Percentiles rank a stretch among this genome's conserved stretches.
These are phyloP conservation scores for Citrus trifoliata DNA, from an alignment of 345 rosid genomes.

Conservation along the genomic window DNA sequence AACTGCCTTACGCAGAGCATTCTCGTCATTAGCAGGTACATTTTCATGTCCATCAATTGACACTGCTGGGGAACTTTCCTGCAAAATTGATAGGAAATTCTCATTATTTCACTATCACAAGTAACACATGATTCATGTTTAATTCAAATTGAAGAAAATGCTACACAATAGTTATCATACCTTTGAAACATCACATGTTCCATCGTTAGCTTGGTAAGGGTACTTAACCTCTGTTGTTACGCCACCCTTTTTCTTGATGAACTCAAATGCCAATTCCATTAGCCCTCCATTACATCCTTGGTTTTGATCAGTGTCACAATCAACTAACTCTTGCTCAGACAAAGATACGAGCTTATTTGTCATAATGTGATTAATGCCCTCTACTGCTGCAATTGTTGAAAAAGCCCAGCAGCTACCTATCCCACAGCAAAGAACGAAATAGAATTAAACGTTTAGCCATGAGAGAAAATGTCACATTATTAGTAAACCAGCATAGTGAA, in stretches of 20 bases:
- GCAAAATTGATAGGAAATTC: neutral
- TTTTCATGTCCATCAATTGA: conserved; percentile 67
- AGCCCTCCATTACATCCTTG: conserved; percentile 76
- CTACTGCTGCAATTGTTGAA: conserved; percentile 67
- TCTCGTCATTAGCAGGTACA: conserved; percentile 59
- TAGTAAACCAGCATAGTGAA: neutral
- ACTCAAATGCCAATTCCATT: conserved; percentile 72
- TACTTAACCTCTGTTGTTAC: conserved; percentile 52
- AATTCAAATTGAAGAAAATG: neutral
- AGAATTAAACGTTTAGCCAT: neutral
- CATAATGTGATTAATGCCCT: conserved; percentile 65
- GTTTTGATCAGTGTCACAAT: conserved; percentile 63
- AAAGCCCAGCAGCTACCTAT: conserved; percentile 89
- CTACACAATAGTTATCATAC: neutral
- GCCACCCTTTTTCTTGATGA: conserved; percentile 55
- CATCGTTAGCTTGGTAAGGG: conserved; percentile 49
- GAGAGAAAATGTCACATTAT: neutral
- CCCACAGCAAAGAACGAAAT: conserved; percentile 1
- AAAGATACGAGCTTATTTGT: conserved; percentile 51
- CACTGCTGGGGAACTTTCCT: conserved; percentile 41
- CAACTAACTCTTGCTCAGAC: conserved; percentile 71
- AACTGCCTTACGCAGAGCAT: conserved; percentile 56
- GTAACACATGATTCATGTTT: neutral
- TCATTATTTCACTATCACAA: neutral
- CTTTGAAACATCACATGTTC: conserved; percentile 40